Evolutionary conservation across 768 basidiomycete genomes (phyloP), one percentile per base, ranked within the genome.

Genomic region (Lactarius akahatsu): DNA sequence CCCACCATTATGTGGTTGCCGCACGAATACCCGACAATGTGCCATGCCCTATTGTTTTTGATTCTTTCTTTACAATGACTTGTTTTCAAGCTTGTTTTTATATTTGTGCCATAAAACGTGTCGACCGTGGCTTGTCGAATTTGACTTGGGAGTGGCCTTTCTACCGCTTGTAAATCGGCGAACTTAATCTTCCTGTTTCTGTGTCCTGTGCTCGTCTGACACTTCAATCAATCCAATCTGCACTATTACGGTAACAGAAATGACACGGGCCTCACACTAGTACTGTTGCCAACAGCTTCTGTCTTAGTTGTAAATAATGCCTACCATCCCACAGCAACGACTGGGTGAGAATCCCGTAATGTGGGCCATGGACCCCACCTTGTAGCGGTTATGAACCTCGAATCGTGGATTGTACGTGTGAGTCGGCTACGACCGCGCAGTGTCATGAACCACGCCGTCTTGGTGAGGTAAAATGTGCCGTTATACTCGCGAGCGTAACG

Each of bases 111-210:
- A 47, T 47, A 23, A n/a, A 47, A 26, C 47, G 47, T 50, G 11
- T 50, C 47, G 45, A 47, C 47, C 5, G 23, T 50, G 23, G 8
- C 47, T 23, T 50, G 47, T 50, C 23, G 23, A 47, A 23, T 50
- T 50, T 23, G 3, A 41, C 41, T 41, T 18, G 41, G 41, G 41
- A 26, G 45, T 47, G n/a, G 45, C 45, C n/a, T 10, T 23, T 47
- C 15, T 4, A 3, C n/a, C n/a, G 41, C 16, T 41, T 40, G 38
- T 13, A 40, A 57, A 66, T 66, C 65, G 40, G 32, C 23, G 16
- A 66, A 62, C 65, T 43, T 62, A 52, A 62, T 66, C 61, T 66
- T 32, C 20, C 34, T 54, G 8, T 59, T 54, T 59, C 40, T 64
- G 40, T 55, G 30, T 43, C 30, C 64, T 59, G 45, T 32, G 30